Base-by-base conservation (phyloP, 73 alveolate species). In the Paramecium octaurelia region DNA sequence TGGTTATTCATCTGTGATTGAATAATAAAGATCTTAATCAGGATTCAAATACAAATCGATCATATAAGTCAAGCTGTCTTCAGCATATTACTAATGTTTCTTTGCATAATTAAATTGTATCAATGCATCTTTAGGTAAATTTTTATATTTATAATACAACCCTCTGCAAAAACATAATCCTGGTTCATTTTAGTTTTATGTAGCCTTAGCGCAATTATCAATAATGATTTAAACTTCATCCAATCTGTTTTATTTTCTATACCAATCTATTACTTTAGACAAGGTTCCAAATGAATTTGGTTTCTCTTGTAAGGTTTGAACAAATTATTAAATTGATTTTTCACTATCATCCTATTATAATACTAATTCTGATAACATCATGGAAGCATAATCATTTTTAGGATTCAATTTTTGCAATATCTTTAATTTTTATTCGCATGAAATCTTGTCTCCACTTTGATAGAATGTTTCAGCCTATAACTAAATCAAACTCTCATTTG, bases 141-240 rank as follows among this genome's bases (percentile, higher is more conserved):
- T 99, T 73, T 92, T 83, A 88, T 94, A 96, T 88, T 97, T 96
- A 87, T 96, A 94, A 90, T 90, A 98, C 29, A 98, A 96, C 1
- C 99, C 99, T 95, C 97, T 98, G 60, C 99, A 94, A 71, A 88
- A 98, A 75, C 98, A 98, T 35, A 97, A 94, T 40, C 99, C 99
- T 8, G 99, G 97, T 68, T 95, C 97, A 21, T 95, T 85, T 8
- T 96, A 68, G n/a, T 93, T 91, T 42, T 92, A 83, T 4, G 96
- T 88, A 36, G 75, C 92, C 40, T 91, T 94, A 48, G 93, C 96
- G 14, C 98, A 97, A 83, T 88, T 92, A 38, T 97, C 98, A 44
- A 97, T 86, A 91, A 86, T 93, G 23, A 29, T 48, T 38, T 95
- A 58, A 8, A 98, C 96, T 73, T 93, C 97, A 11, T 96, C 97